phyloP scores from a whole-genome alignment of 306 rosid genomes.

The Cucumis melo region DNA sequence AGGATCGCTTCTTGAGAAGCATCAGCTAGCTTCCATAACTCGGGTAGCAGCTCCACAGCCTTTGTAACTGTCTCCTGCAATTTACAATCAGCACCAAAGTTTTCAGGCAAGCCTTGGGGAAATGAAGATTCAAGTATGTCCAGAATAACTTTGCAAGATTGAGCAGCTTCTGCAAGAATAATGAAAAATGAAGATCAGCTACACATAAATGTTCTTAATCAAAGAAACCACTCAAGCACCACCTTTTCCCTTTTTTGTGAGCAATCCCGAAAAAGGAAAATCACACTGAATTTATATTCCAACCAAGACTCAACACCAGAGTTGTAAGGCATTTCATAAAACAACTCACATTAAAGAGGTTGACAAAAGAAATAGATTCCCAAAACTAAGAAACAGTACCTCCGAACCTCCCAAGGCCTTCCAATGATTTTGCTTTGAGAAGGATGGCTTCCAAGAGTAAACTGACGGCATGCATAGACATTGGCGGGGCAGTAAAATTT shows the following conservation, averaged over 20 bases:
- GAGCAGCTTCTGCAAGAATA: conserved; percentile 83
- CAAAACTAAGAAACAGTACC: conserved; percentile 23
- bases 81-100: conserved; percentile 61
- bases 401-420: conserved; percentile 60
- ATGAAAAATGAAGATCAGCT: conserved; percentile 19
- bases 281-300: neutral
- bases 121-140: conserved; percentile 76
- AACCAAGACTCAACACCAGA: neutral
- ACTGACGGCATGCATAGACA: conserved; percentile 66
- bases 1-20: conserved; percentile 58
- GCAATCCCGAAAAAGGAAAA: neutral
- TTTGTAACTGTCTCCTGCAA: conserved; percentile 75
- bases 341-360: neutral
- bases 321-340: neutral
- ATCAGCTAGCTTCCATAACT: conserved; percentile 73
- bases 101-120: conserved; percentile 77
- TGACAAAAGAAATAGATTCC: neutral
- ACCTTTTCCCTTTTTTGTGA: neutral
- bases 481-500: conserved; percentile 28
- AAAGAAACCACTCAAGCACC: neutral
- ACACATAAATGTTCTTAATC: conserved; percentile 3
- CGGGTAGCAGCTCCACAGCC: conserved; percentile 80
- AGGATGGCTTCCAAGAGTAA: conserved; percentile 72
- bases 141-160: conserved; percentile 72
- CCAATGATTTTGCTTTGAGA: conserved; percentile 75